These are phyloP conservation scores for Colletotrichum coccodes DNA, from an alignment of 2,329 filamentous ascomycete species.

Conservation along the genomic window DNA sequence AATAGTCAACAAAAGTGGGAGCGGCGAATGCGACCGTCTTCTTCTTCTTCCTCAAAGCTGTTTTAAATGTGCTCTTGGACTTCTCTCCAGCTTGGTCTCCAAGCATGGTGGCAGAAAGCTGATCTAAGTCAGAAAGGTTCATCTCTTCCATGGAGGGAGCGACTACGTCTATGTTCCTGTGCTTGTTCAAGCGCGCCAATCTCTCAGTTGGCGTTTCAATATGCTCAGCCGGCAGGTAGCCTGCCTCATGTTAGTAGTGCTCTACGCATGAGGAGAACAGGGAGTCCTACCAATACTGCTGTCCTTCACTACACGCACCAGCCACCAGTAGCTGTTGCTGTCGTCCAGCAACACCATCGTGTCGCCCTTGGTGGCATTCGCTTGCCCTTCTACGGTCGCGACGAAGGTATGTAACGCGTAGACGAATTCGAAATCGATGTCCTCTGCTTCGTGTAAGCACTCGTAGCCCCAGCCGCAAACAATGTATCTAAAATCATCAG, in stretches of 20 bases:
- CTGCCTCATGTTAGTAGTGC: slow-evolving; percentile 56
- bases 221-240: slow-evolving; percentile 95
- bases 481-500: slow-evolving; percentile 70
- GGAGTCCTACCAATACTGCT: slow-evolving; percentile 79
- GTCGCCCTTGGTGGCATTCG: slow-evolving; percentile 97
- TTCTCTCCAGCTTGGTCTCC: slow-evolving; percentile 74
- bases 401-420: slow-evolving; percentile 98
- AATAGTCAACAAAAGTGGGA: slow-evolving; percentile 89
- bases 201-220: slow-evolving; percentile 98
- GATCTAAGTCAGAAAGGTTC: slow-evolving; percentile 42
- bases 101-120: slow-evolving; percentile 72
- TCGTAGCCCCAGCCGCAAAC: slow-evolving; percentile 80
- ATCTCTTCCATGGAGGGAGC: slow-evolving; percentile 19
- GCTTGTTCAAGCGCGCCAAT: slow-evolving; percentile 93
- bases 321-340: slow-evolving; percentile 99
- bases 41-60: slow-evolving; percentile 83
- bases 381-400: slow-evolving; percentile 96
- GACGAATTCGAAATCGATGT: slow-evolving; percentile 99
- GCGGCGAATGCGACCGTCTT: slow-evolving; percentile 90
- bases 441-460: slow-evolving; percentile 94
- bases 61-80: slow-evolving; percentile 83
- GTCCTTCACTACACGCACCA: slow-evolving; percentile 96
- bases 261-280: not conserved
- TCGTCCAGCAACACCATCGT: slow-evolving; percentile 99
- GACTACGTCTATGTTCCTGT: slow-evolving; percentile 94